A percentile compares a stretch with the other conserved stretches of the same genome.
phyloP scores from a whole-genome alignment of 495 filamentous ascomycete species.

The Paragyromitra xinjiangensis region DNA sequence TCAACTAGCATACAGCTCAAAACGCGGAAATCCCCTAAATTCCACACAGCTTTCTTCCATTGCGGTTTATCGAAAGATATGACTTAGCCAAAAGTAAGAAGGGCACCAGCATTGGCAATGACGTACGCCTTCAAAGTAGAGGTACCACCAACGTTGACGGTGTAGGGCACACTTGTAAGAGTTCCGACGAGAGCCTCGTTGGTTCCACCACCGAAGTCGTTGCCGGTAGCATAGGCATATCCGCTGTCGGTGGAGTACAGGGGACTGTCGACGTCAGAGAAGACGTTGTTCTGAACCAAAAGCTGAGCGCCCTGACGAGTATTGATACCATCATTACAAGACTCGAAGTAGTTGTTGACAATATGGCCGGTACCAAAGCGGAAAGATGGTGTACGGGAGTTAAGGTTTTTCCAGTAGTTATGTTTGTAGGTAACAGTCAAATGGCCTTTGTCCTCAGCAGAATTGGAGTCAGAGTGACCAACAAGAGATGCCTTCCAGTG shows the following conservation, averaged over 20 bases:
- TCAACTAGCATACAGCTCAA: slow-evolving; percentile 15
- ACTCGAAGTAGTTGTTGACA: slow-evolving; percentile 52
- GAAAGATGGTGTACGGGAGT: slow-evolving; percentile 68
- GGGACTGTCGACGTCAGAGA: slow-evolving; percentile 62
- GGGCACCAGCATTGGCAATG: slow-evolving; percentile 66
- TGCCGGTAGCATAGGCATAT: slow-evolving; percentile 65
- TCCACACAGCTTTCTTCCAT: not conserved
- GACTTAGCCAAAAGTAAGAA: slow-evolving; percentile 60
- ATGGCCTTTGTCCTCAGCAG: slow-evolving; percentile 62
- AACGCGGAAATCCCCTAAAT: slow-evolving; percentile 20
- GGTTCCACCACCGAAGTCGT: slow-evolving; percentile 66
- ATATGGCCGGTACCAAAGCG: slow-evolving; percentile 67
- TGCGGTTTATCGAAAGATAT: not conserved
- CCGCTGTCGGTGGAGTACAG: slow-evolving; percentile 66
- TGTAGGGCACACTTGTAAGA: slow-evolving; percentile 64
- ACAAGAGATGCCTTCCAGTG: slow-evolving; percentile 72
- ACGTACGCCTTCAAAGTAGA: slow-evolving; percentile 62
- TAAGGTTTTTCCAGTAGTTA: slow-evolving; percentile 70
- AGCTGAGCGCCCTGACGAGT: slow-evolving; percentile 72
- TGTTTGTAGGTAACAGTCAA: slow-evolving; percentile 70
- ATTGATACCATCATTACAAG: slow-evolving; percentile 69
- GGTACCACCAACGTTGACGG: slow-evolving; percentile 62
- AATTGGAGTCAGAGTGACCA: slow-evolving; percentile 67
- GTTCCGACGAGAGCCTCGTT: slow-evolving; percentile 64
- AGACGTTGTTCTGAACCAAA: slow-evolving; percentile 69